Conservation (phyloP, 768 basidiomycete genomes). For the Mycena indigotica region DNA sequence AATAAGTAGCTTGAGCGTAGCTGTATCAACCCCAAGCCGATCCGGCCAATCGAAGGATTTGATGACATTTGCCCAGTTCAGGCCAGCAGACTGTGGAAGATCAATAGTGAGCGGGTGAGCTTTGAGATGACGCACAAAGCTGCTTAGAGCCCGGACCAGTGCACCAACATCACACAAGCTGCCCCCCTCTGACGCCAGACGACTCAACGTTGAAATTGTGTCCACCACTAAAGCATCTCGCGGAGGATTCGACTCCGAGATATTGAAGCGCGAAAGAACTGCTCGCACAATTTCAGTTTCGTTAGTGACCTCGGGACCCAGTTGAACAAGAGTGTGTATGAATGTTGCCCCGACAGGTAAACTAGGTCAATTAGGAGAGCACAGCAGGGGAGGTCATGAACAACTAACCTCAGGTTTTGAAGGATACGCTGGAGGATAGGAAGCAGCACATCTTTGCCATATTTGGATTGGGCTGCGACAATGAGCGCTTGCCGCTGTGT, state of each 20-base stretch:
- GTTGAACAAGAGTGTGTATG: conserved; percentile 73
- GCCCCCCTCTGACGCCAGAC: conserved; percentile 72
- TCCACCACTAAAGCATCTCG: conserved; percentile 72
- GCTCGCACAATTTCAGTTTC: conserved; percentile 73
- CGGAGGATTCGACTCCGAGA: conserved; percentile 72
- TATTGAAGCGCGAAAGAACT: conserved; percentile 72
- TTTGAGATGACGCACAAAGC: conserved; percentile 58
- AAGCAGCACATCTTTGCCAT: conserved; percentile 72
- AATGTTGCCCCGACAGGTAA: conserved; percentile 67
- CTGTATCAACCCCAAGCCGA: conserved; percentile 84
- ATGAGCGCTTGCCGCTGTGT: conserved; percentile 77
- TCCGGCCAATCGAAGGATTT: conserved; percentile 85
- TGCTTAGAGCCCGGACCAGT: conserved; percentile 70
- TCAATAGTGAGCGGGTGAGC: conserved; percentile 6
- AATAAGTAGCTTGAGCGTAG: conserved; percentile 85
- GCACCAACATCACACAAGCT: conserved; percentile 74
- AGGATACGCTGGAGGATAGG: conserved; percentile 77
- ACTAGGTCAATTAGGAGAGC: conserved; percentile 43
- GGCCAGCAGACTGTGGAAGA: conserved; percentile 52
- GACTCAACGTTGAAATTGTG: conserved; percentile 66
- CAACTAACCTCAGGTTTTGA: conserved; percentile 67
- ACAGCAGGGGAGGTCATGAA: conserved; percentile 15
- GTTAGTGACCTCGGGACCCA: conserved; percentile 78
- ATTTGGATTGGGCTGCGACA: conserved; percentile 74
- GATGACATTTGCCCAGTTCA: conserved; percentile 84